Base-by-base conservation (phyloP, 306 rosid species). In the Rosa lucieae region DNA sequence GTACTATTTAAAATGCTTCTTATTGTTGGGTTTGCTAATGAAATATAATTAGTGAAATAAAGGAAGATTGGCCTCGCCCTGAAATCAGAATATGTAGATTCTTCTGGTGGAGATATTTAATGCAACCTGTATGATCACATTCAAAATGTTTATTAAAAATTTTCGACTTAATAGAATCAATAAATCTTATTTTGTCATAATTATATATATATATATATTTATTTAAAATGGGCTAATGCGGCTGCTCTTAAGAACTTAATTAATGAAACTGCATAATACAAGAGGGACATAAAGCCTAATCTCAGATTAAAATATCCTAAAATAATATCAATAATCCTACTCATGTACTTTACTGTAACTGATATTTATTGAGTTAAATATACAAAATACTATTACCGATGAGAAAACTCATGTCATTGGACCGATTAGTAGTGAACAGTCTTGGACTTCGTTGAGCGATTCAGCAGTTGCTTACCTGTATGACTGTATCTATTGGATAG, bases 11-110 rank as follows among this genome's bases (percentile, higher is more conserved):
- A 7, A 3, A 9, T 10, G 37, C 37, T 23, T 59, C 14, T 59
- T 59, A 23, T 74, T 4, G 44, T 74, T 74, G 40, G 78, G 78
- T 74, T 56, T 21, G n/a, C 78, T 59, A 11, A 56, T 11, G 21
- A 18, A 20, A 40, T 46, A 8, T 10, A 56, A n/a, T 56, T n/a
- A 56, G n/a, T 35, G 20, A 52, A 5, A 52, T 20, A 13, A 52
- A 18, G 48, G 9, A 73, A 29, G 20, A 13, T 21, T 15, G 9
- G 13, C 6, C 39, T 61, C 2, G 8, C 47, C 47, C 49, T 32
- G 29, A 17, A 72, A 72, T 72, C 29, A 71, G 59, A 71, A 44
- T 43, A 44, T 23, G 35, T 14, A 71, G 61, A 72, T 51, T 72
- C 63, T 20, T 35, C 39, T 9, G 18, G 63, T n/a, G 63, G 5